Base-by-base conservation (phyloP, 2,329 filamentous ascomycete species). In the Mariannaea elegans region DNA sequence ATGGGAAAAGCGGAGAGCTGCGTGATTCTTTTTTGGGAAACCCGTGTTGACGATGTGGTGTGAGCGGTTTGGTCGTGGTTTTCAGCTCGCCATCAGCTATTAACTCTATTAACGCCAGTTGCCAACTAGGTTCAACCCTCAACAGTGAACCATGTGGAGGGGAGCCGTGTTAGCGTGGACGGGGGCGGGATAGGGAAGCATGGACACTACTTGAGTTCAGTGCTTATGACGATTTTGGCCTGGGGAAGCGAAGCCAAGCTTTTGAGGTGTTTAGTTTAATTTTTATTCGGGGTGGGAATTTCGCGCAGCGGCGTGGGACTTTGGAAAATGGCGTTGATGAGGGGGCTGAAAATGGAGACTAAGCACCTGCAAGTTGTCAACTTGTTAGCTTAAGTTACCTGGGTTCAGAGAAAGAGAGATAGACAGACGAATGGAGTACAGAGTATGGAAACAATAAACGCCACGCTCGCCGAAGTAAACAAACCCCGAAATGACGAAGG, bases 81-180 rank as follows among this genome's bases (percentile, higher is more conserved):
- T 63, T 65, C 63, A 68, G 65, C 65, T 67, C 18, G n/a, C 41
- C 49, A 44, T 31, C 41, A 46, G 32, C 48, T 47, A 50, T 24
- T 39, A 46, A 50, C 23, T 57, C 39, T 41, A 41, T 31, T 31
- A 51, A 50, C 32, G 27, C 39, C 41, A 57, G 24, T 31, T 46
- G 47, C 16, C 46, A 45, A 21, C 47, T 57, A 47, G 16, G 36
- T 8, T 16, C n/a, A 38, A 16, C 9, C 16, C 7, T 18, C 6
- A 34, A 14, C 32, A 24, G 46, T n/a, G 41, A 44, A 23, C 31
- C 29, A 51, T 49, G 54, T 50, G 31, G 46, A 45, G 46, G 54
- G 42, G 29, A 24, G 42, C 32, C 38, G 39, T 42, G 19, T 41
- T 51, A 51, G 48, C 48, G 48, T 27, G 38, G 38, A 41, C 48